Evolutionary conservation across 108 stramenopile species (phyloP), one percentile per base, ranked within the genome.

Genomic region (Cyclotella cryptica): DNA sequence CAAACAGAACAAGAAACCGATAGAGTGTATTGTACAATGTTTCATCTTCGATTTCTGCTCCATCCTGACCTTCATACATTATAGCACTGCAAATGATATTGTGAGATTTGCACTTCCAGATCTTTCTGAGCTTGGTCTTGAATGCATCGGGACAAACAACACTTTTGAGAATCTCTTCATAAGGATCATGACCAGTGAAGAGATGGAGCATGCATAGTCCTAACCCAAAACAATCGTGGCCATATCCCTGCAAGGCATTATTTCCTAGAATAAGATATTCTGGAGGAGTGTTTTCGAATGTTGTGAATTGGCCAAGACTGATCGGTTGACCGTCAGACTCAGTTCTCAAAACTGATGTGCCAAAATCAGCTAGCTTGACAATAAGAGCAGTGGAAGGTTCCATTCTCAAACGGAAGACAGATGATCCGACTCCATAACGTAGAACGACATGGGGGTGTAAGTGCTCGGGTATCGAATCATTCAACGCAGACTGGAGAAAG

Each of bases 341-440:
- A n/a, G 84, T 69, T 60, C 92, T 70, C 51, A 97, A 72, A 53
- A 96, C 90, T 0, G 98, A 88, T 13, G 99, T 99, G 0, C 99
- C 99, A 79, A 96, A 99, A 79, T 99, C 99, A 29, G 98, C 98
- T 12, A 99, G 86, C 85, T 96, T 99, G 21, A 94, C 97, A 74
- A 97, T 76, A 35, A 88, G 49, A 21, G 88, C 92, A 9, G 71
- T 66, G 10, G 73, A 79, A 17, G 80, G 58, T 35, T 87, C 71
- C 84, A 88, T 89, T 43, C 79, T 52, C 21, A 98, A 61, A 17
- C 87, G 77, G 67, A 94, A 97, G 1, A 88, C 75, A 28, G 89
- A 84, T 24, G 86, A 86, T 29, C 94, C 95, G 19, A 97, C 45
- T 27, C 95, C 95, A 72, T 97, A 97, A 29, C 93, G 77, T 64